These are phyloP conservation scores for Luvunga scandens DNA, from an alignment of 345 rosid species.

Conservation along the genomic window DNA sequence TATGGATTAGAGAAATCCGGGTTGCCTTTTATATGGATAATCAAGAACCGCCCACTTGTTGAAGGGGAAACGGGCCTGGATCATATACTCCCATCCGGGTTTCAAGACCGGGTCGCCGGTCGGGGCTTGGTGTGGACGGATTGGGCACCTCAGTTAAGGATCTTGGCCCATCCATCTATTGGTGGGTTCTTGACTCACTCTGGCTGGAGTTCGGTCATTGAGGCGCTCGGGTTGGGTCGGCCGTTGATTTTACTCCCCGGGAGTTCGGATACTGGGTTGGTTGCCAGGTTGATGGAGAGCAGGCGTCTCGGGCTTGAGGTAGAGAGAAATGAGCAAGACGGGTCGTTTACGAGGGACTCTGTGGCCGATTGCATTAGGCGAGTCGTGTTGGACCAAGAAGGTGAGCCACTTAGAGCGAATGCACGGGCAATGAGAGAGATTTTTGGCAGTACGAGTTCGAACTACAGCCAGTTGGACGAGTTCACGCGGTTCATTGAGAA, in stretches of 20 bases:
- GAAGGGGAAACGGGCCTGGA: not conserved
- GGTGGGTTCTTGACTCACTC: conserved; percentile 34
- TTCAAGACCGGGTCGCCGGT: conserved; percentile 2
- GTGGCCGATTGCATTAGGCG: conserved; percentile 20
- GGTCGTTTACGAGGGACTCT: conserved; percentile 17
- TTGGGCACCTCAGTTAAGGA: conserved; percentile 25
- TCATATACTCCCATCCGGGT: conserved; percentile 7
- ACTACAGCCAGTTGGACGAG: conserved; percentile 2
- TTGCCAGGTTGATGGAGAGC: conserved; percentile 12
- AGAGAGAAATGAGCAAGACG: conserved; percentile 18
- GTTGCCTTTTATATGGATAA: conserved; percentile 25
- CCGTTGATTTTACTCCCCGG: conserved; percentile 15
- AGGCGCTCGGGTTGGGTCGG: conserved; percentile 20
- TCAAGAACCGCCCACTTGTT: not conserved
- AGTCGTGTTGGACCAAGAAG: conserved; percentile 19
- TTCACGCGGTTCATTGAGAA: conserved; percentile 12
- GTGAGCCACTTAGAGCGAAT: conserved; percentile 9
- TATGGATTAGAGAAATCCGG: conserved; percentile 22
- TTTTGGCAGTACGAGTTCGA: not conserved
- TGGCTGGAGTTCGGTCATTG: conserved; percentile 25
- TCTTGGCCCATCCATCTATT: conserved; percentile 21
- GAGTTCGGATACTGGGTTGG: conserved; percentile 18
- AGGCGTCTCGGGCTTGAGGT: conserved; percentile 17
- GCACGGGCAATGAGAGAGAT: conserved; percentile 21
- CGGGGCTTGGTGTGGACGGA: conserved; percentile 16